Percentiles rank a stretch among this genome's conserved stretches.
phyloP scores from a whole-genome alignment of 176 grass and related monocot genomes.

The Otatea glauca region DNA sequence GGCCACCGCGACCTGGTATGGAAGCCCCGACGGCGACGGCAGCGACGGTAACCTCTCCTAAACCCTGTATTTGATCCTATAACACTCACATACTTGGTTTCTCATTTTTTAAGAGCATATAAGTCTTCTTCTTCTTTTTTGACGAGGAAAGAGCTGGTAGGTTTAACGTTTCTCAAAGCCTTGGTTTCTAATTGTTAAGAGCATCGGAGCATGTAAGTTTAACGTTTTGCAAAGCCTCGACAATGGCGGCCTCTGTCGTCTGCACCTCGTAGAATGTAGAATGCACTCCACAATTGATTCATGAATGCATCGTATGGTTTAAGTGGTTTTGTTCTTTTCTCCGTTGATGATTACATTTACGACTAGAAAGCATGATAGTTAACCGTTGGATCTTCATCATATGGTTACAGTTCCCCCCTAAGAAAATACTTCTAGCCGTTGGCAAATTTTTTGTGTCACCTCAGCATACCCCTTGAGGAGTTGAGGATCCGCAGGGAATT shows the following conservation, averaged over 20 bases:
- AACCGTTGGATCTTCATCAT: neutral
- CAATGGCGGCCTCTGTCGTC: neutral
- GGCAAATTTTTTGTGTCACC: neutral
- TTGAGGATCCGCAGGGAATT: neutral
- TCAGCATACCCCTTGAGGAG: neutral
- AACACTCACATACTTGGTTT: neutral
- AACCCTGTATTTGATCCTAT: neutral
- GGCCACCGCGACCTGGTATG: conserved; percentile 95
- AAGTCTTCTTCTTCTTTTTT: too few species aligned
- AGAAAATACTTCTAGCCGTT: conserved; percentile 37
- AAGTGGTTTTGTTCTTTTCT: neutral
- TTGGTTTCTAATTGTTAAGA: neutral
- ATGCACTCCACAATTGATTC: neutral
- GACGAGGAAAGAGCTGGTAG: neutral
- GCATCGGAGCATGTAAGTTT: neutral
- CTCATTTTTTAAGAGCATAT: neutral
- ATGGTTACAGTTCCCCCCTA: neutral
- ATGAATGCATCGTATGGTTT: too few species aligned
- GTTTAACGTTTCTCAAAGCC: neutral
- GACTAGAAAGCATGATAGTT: neutral
- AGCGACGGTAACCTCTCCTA: conserved; percentile 67
- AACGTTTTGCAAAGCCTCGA: neutral
- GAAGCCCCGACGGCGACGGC: conserved; percentile 85
- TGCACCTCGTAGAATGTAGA: neutral
- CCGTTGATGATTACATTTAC: neutral